phyloP scores from a whole-genome alignment of 441 rosid species.

The Gossypium trilobum region DNA sequence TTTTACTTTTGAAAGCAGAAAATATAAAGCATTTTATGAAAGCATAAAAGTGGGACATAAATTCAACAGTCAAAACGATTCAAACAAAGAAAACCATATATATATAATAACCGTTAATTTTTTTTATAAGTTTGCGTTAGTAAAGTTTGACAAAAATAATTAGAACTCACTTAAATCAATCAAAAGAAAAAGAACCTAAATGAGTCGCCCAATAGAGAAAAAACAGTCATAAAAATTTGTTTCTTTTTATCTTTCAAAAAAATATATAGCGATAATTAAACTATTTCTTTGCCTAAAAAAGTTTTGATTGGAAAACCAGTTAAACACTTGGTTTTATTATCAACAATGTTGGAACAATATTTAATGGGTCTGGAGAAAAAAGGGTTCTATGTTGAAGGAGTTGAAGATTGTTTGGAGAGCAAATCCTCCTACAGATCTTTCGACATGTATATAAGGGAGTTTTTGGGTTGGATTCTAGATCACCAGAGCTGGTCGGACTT shows the following conservation, averaged over 20 bases:
- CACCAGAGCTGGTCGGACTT: no score
- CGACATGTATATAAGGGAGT: no score
- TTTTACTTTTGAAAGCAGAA: not conserved
- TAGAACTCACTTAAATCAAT: conserved; percentile 2
- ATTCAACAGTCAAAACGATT: conserved; percentile 22
- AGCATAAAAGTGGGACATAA: conserved; percentile 22
- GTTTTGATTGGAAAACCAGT: not conserved
- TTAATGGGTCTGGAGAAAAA: no score
- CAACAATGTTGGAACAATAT: no score
- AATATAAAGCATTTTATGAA: not conserved
- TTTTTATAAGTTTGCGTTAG: not conserved
- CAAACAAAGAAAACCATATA: conserved; percentile 7
- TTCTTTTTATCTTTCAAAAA: no score
- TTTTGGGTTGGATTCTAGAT: no score
- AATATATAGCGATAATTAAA: not conserved
- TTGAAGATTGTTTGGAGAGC: no score
- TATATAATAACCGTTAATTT: conserved; percentile 3
- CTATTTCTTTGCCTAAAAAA: not conserved
- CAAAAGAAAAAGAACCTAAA: not conserved
- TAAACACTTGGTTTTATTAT: not conserved
- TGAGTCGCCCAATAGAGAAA: conserved; percentile 9
- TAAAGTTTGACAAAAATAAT: not conserved
- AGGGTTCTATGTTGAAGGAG: no score
- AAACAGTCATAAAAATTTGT: no score
- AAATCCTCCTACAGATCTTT: no score